Conservation (phyloP, 306 rosid genomes). For the Cicer arietinum region DNA sequence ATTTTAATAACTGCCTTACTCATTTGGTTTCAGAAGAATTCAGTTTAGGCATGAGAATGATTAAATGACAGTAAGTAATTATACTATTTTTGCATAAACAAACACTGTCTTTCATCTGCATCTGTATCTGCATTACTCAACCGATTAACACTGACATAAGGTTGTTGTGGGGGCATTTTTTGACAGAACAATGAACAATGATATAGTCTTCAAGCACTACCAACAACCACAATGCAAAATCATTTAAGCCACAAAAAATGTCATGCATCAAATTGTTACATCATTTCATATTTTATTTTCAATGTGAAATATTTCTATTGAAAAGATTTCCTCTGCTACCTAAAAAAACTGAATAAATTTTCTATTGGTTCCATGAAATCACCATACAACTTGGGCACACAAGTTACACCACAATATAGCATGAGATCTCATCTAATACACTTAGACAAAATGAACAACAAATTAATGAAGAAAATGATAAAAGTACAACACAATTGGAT, state of each 20-base stretch:
- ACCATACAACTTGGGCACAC: constrained; percentile 39
- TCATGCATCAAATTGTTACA: neutral
- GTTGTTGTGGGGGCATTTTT: constrained; percentile 9
- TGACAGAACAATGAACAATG: constrained; percentile 7
- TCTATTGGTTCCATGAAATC: constrained; percentile 38
- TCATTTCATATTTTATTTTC: neutral
- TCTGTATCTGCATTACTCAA: constrained; percentile 41
- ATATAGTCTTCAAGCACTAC: neutral
- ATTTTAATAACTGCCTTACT: constrained; percentile 25
- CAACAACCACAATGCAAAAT: constrained; percentile 1
- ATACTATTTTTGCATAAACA: constrained; percentile 25
- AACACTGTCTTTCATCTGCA: constrained; percentile 36
- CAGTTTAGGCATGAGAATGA: neutral
- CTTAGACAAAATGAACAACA: constrained; percentile 26
- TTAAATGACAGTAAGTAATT: neutral
- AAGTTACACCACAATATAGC: constrained; percentile 35
- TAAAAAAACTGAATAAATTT: neutral
- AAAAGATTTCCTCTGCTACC: neutral
- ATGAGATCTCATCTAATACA: constrained; percentile 28
- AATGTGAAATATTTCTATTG: neutral
- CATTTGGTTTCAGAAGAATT: constrained; percentile 9
- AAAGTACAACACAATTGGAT: constrained; percentile 31
- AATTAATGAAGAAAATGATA: constrained; percentile 38
- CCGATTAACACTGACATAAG: constrained; percentile 28
- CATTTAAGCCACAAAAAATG: constrained; percentile 21